Evolutionary conservation across 1,284 basidiomycete genomes (phyloP).

Genomic region (Lentinus polychrous): DNA sequence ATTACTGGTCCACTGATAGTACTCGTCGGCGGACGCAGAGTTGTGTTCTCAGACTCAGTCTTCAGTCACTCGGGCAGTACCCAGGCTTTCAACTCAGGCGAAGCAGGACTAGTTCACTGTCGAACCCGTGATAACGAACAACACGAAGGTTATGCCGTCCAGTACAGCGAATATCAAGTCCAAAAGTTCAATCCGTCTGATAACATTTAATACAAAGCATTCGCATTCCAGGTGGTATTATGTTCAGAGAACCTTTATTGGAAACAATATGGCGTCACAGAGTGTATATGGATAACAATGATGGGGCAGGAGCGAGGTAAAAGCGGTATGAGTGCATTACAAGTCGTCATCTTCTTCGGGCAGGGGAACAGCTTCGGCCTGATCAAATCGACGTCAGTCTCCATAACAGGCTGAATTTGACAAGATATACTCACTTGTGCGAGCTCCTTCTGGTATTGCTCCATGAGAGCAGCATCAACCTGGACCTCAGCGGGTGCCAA

Average conservation of each 20-base stretch:
- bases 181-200: background rate
- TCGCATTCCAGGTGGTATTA: conserved; percentile 14
- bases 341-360: conserved; percentile 75
- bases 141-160: too few species aligned
- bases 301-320: conserved; percentile 5
- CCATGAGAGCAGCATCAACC: conserved; percentile 80
- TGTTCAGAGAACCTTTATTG: conserved; percentile 20
- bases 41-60: too few species aligned
- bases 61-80: too few species aligned
- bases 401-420: background rate
- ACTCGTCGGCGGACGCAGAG: too few species aligned
- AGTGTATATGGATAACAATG: conserved; percentile 17
- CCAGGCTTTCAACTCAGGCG: too few species aligned
- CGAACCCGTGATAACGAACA: too few species aligned
- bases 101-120: too few species aligned
- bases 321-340: conserved; percentile 13
- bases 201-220: background rate
- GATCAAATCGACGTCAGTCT: conserved; percentile 2
- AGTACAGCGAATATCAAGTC: background rate
- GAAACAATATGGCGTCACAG: conserved; percentile 21
- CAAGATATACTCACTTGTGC: conserved; percentile 39
- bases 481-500: conserved; percentile 92
- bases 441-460: conserved; percentile 81
- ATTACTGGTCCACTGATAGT: too few species aligned
- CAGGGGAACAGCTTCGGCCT: conserved; percentile 72